Conservation (phyloP, 169 alveolate genomes). For the Eimeria acervulina region DNA sequence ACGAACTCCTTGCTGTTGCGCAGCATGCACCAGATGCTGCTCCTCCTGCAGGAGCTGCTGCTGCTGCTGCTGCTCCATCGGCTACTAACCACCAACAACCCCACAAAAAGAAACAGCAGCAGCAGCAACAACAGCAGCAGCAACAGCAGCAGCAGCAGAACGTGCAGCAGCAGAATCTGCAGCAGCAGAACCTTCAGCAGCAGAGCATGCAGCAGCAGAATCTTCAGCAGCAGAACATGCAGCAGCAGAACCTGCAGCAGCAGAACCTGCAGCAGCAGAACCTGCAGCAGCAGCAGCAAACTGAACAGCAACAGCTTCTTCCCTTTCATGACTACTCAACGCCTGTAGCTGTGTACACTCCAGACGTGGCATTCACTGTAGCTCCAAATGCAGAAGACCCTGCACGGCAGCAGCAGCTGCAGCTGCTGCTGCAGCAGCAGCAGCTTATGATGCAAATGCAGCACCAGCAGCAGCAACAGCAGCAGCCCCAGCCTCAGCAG, state of each 20-base stretch:
- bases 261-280: neutral
- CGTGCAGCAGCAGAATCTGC: too few relatives aligned
- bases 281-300: too few relatives aligned
- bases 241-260: too few relatives aligned
- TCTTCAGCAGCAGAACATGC: too few relatives aligned
- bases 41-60: conserved; percentile 52
- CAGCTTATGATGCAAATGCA: neutral
- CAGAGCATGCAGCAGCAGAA: too few relatives aligned
- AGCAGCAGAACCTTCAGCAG: too few relatives aligned
- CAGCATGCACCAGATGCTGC: conserved; percentile 60
- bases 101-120: too few relatives aligned
- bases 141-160: conserved; percentile 28
- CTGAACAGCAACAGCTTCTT: neutral
- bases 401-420: neutral
- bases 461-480: neutral
- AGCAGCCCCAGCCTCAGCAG: too few relatives aligned
- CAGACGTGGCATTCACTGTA: neutral
- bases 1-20: conserved; percentile 19
- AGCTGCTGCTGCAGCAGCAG: conserved; percentile 54
- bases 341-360: neutral
- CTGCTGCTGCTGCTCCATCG: neutral
- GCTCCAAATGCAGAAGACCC: neutral
- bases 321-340: neutral
- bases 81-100: neutral
- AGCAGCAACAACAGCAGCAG: conserved; percentile 5